Evolutionary conservation across 192 early-diverging fungal species (phyloP).

Genomic region (Chytriomyces sp.): DNA sequence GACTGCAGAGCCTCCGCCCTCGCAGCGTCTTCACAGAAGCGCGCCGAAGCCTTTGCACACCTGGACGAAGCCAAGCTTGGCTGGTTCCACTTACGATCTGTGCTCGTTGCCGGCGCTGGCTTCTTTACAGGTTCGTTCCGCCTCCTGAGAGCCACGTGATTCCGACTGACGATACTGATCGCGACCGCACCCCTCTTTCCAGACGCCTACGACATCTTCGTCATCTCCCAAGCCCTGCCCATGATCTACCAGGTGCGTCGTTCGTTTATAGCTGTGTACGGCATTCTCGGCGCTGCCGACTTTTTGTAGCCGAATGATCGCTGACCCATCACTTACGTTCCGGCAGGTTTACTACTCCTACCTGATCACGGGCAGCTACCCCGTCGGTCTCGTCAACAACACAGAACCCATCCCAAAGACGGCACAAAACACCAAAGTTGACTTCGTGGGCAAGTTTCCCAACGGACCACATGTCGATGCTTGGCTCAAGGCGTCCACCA

Average conservation of each 20-base stretch:
- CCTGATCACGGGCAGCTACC: slow-evolving; percentile 26
- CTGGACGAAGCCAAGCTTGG: slow-evolving; percentile 50
- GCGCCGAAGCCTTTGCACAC: slow-evolving; percentile 35
- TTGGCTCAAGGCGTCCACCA: slow-evolving; percentile 84
- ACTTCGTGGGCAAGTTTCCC: slow-evolving; percentile 27
- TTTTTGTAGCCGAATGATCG: neutral
- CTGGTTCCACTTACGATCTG: slow-evolving; percentile 52
- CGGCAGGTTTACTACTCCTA: slow-evolving; percentile 39
- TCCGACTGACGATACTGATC: too few species aligned
- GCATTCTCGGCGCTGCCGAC: neutral
- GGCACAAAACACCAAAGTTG: slow-evolving; percentile 30
- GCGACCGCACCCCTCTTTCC: slow-evolving; percentile 86
- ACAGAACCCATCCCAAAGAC: slow-evolving; percentile 13
- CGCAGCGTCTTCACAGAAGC: too few species aligned
- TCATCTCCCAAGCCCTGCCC: slow-evolving; percentile 87
- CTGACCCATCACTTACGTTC: neutral
- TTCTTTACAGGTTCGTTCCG: slow-evolving; percentile 39
- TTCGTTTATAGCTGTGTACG: neutral
- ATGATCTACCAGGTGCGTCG: slow-evolving; percentile 67
- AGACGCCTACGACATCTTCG: slow-evolving; percentile 95
- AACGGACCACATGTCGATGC: slow-evolving; percentile 62
- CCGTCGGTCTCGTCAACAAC: slow-evolving; percentile 4
- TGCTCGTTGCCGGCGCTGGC: slow-evolving; percentile 51
- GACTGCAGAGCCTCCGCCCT: too few species aligned
- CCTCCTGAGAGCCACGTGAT: too few species aligned